phyloP scores from a whole-genome alignment of 228 moss, liverwort and hornwort species.

The Sphagnum magellanicum region DNA sequence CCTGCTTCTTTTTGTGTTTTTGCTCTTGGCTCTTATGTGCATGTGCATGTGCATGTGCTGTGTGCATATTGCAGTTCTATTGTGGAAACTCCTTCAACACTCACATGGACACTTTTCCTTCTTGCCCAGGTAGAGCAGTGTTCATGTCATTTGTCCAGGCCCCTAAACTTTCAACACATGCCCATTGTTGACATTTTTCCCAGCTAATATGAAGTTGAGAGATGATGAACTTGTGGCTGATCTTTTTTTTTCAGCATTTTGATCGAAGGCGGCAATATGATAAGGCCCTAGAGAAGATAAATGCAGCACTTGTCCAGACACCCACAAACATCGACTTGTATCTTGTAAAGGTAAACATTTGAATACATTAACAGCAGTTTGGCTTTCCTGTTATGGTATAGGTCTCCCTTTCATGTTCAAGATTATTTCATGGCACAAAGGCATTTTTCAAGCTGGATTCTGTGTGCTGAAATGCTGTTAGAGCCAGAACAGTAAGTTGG shows the following conservation, averaged over 20 bases:
- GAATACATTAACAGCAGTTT: too few species aligned
- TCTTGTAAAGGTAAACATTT: slow-evolving; percentile 60
- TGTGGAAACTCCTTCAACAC: slow-evolving; percentile 69
- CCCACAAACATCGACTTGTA: slow-evolving; percentile 93
- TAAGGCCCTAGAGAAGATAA: slow-evolving; percentile 65
- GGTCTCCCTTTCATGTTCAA: too few species aligned
- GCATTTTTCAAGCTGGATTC: too few species aligned
- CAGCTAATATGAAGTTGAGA: too few species aligned
- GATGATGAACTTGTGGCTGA: too few species aligned
- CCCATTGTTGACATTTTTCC: neutral
- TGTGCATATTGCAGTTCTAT: slow-evolving; percentile 31
- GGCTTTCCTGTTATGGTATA: too few species aligned
- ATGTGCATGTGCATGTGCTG: neutral
- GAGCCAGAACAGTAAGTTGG: too few species aligned
- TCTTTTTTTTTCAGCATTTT: slow-evolving; percentile 48
- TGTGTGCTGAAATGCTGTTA: too few species aligned
- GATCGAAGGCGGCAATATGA: slow-evolving; percentile 63
- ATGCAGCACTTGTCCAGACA: slow-evolving; percentile 80
- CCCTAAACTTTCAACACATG: neutral
- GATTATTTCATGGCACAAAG: too few species aligned
- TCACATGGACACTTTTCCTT: slow-evolving; percentile 88
- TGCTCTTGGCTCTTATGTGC: too few species aligned
- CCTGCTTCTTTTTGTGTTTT: too few species aligned
- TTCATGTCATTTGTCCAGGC: neutral
- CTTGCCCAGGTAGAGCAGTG: slow-evolving; percentile 57